Conservation (phyloP, 305 asterid genomes). For the Ajuga reptans region DNA sequence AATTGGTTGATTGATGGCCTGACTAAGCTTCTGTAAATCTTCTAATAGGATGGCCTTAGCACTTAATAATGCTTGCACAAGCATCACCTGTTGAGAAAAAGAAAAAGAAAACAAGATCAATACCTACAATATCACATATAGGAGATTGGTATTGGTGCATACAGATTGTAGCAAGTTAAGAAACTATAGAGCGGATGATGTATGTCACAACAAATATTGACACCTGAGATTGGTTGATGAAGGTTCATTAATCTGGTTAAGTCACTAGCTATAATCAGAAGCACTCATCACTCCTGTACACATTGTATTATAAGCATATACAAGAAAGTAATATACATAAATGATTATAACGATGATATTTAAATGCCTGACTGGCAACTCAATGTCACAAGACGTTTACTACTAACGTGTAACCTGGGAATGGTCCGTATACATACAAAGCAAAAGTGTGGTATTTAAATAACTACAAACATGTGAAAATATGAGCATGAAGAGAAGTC, state of each 20-base stretch:
- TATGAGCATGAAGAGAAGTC: not conserved
- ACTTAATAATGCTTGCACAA: slow-evolving; percentile 48
- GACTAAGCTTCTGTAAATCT: slow-evolving; percentile 53
- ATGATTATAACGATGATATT: not conserved
- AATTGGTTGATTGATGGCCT: slow-evolving; percentile 49
- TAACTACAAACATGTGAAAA: not conserved
- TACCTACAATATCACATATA: slow-evolving; percentile 2
- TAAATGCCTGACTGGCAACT: not conserved
- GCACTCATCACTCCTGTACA: not conserved
- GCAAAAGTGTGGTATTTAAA: not conserved
- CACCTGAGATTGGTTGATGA: slow-evolving; percentile 1
- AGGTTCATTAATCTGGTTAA: not conserved
- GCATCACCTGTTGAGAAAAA: slow-evolving; percentile 41
- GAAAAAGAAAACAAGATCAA: slow-evolving; percentile 1
- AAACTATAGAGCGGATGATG: not conserved
- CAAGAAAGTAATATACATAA: not conserved
- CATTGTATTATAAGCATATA: not conserved
- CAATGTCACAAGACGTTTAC: not conserved
- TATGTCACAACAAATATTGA: not conserved
- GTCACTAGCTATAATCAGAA: not conserved
- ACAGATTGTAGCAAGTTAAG: not conserved
- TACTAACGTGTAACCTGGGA: not conserved
- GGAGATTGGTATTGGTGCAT: slow-evolving; percentile 12
- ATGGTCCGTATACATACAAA: not conserved
- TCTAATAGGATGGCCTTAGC: slow-evolving; percentile 53